Evolutionary conservation across 169 alveolate species (phyloP).

Genomic region (Blepharisma undulans): DNA sequence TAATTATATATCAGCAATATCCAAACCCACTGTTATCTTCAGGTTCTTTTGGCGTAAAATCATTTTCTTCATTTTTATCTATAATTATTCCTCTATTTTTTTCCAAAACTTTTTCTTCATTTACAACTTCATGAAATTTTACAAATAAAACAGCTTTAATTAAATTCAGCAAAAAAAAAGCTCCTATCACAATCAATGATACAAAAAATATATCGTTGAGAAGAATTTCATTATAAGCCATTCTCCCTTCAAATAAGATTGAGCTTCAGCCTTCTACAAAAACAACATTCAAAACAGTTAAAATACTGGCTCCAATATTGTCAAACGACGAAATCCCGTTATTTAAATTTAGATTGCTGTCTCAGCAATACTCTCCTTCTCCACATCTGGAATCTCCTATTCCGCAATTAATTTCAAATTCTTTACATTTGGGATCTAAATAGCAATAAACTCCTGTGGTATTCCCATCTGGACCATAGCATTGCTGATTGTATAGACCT

Average conservation of each 20-base stretch:
- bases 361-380: constrained; percentile 9
- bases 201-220: constrained; percentile 50
- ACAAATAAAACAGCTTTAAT: constrained; percentile 59
- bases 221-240: constrained; percentile 21
- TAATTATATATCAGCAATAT: background rate
- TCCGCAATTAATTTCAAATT: background rate
- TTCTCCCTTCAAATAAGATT: constrained; percentile 33
- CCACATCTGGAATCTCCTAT: background rate
- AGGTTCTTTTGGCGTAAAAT: background rate
- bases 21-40: background rate
- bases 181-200: constrained; percentile 48
- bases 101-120: background rate
- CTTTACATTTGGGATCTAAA: background rate
- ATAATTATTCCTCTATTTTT: background rate
- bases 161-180: constrained; percentile 63
- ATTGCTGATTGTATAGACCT: constrained; percentile 47
- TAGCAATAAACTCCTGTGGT: background rate
- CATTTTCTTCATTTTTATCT: background rate
- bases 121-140: constrained; percentile 32
- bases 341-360: constrained; percentile 42
- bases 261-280: constrained; percentile 42
- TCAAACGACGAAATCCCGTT: constrained; percentile 57
- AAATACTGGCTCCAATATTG: constrained; percentile 39
- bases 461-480: background rate
- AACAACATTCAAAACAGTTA: constrained; percentile 51